Conservation (phyloP, 805 yeast genomes). For the Sugiyamaella boreocaroliniensis region DNA sequence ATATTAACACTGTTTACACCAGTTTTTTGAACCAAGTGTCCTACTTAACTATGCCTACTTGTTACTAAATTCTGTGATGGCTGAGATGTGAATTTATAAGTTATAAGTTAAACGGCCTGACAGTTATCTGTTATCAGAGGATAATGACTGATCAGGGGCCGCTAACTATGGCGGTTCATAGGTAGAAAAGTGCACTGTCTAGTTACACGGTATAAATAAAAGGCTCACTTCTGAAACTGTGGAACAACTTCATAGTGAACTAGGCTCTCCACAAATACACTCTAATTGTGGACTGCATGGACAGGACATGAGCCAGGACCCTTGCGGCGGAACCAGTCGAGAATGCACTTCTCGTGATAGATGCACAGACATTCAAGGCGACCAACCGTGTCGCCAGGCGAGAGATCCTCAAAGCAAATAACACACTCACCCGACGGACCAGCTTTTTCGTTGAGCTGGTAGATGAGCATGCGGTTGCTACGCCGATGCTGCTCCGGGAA, state of each 20-base stretch:
- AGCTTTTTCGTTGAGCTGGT: conserved; percentile 37
- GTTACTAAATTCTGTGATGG: no score
- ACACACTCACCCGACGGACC: conserved; percentile 65
- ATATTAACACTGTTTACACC: no score
- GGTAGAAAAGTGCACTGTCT: no score
- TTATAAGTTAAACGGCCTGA: no score
- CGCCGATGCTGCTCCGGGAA: conserved; percentile 43
- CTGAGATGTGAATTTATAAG: no score
- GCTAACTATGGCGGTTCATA: no score
- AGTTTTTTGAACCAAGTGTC: background rate
- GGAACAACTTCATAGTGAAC: no score
- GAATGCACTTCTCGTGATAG: conserved; percentile 85
- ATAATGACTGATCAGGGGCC: no score
- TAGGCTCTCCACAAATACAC: background rate
- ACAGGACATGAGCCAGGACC: conserved; percentile 86
- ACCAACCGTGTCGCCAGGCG: conserved; percentile 83
- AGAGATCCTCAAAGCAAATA: conserved; percentile 84
- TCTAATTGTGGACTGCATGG: conserved; percentile 44
- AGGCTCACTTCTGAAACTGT: no score
- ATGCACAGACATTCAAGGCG: conserved; percentile 90
- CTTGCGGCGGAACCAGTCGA: conserved; percentile 82
- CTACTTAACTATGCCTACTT: no score
- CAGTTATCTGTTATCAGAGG: no score
- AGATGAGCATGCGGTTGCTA: conserved; percentile 82
- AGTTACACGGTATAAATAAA: background rate